phyloP scores from a whole-genome alignment of 352 stramenopile species.

The Pelagophyceae sp. region DNA sequence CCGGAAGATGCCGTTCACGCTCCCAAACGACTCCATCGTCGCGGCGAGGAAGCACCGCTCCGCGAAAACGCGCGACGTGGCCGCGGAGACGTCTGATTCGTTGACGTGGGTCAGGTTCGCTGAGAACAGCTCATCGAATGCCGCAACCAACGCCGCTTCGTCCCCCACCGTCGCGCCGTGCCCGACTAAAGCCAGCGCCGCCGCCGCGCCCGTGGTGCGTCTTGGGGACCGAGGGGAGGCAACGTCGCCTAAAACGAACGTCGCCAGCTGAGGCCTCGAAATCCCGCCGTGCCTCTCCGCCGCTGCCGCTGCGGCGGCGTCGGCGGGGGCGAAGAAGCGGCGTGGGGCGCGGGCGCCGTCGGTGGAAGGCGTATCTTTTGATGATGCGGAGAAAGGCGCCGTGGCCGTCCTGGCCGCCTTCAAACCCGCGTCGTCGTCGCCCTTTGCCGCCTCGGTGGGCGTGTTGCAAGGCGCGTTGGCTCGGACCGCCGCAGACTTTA shows the following conservation, averaged over 20 bases:
- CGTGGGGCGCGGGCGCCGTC: not conserved
- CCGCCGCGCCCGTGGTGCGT: not conserved
- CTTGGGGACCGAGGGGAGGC: too few relatives aligned
- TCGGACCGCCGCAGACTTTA: not conserved
- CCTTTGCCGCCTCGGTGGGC: not conserved
- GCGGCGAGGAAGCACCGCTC: not conserved
- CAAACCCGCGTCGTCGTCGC: not conserved
- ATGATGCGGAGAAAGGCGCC: not conserved
- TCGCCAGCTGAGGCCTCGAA: too few relatives aligned
- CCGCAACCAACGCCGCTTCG: not conserved
- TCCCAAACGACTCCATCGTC: not conserved
- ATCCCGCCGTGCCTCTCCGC: too few relatives aligned
- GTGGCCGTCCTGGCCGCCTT: too few relatives aligned
- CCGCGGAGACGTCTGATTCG: not conserved
- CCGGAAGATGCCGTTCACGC: not conserved
- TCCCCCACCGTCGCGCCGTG: not conserved
- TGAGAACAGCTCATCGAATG: not conserved
- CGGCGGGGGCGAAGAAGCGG: too few relatives aligned
- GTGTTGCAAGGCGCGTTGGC: not conserved
- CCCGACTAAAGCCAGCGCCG: not conserved
- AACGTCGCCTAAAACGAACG: too few relatives aligned
- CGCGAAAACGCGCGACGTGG: not conserved
- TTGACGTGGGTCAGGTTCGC: not conserved
- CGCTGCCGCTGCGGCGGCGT: too few relatives aligned
- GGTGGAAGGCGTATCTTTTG: not conserved